Base-by-base conservation (phyloP, 75 land plant genomes). In the Pinus taeda region DNA sequence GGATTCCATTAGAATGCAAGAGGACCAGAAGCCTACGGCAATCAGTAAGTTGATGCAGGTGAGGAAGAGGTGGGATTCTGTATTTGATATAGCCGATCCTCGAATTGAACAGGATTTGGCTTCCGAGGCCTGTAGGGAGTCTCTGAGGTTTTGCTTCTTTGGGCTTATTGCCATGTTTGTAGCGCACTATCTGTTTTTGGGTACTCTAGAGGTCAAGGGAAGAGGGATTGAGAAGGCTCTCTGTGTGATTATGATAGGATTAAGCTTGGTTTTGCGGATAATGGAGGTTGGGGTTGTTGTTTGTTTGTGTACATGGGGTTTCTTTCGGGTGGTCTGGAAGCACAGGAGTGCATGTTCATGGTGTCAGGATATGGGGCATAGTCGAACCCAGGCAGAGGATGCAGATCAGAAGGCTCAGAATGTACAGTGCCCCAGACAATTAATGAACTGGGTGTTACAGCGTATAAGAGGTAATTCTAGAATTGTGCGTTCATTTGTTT, bases 381-480 rank as follows among this genome's bases (percentile, higher is more conserved):
- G 39, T 20, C 56, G 74, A 7, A 6, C 37, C 22, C 56, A 58
- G 26, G 58, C 42, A 5, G 73, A 84, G 30, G 75, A 78, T 74
- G 86, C 79, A 13, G 74, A 71, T 20, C 33, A 74, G 73, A 74
- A 42, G 65, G 83, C 83, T 21, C 77, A 60, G 3, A 74, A 49
- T 1, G 79, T 69, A 6, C 72, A 81, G 21, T 57, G 73, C 11
- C 42, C 82, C 15, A 84, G 9, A 49, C 55, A 49, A 49, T 49
- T 49, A 9, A 49, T 49, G 11, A 49, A 9, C 3, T 1, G 11
- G 9, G 55, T 9, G 12, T 9, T 9, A 49, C 55, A 49, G 0
- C 1, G 11, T 49, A 49, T 9, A 0, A 49, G 55, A 49, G 12
- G 55, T 49, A 49, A 9, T 9, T 9, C 55, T 49, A 1, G 8